A percentile compares a stretch with the other conserved stretches of the same genome.
phyloP scores from a whole-genome alignment of 169 alveolate species.

The Neospora caninum region DNA sequence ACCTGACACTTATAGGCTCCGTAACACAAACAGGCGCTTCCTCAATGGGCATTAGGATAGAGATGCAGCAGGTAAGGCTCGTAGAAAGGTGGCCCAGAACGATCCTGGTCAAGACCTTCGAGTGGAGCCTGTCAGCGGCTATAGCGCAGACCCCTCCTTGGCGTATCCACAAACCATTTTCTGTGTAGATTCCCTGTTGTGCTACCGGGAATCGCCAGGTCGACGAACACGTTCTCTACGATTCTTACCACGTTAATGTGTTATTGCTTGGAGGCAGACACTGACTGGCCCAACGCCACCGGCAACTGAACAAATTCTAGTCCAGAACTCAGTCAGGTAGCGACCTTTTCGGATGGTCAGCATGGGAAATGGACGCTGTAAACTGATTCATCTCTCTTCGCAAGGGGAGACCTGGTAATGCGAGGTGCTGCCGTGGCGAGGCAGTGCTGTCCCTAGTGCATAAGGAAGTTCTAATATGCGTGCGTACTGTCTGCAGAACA shows the following conservation, averaged over 20 bases:
- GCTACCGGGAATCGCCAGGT: too few species aligned
- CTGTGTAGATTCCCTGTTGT: too few species aligned
- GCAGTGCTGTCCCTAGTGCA: too few species aligned
- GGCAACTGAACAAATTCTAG: not conserved
- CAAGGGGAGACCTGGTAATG: not conserved
- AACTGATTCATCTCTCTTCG: not conserved
- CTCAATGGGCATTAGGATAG: constrained; percentile 25
- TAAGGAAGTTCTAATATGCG: not conserved
- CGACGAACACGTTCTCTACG: not conserved
- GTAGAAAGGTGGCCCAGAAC: not conserved
- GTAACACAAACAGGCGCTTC: constrained; percentile 56
- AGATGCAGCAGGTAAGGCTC: constrained; percentile 54
- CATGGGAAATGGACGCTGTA: too few species aligned
- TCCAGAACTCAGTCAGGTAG: too few species aligned
- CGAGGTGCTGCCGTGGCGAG: not conserved
- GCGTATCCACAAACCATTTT: too few species aligned
- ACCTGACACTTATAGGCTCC: constrained; percentile 43
- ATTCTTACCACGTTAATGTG: not conserved
- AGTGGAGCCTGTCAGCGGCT: not conserved
- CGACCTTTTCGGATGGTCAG: too few species aligned
- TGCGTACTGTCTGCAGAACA: constrained; percentile 8
- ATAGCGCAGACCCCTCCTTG: too few species aligned
- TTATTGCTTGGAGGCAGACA: not conserved
- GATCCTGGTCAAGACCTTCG: not conserved
- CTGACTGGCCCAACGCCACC: not conserved